Base-by-base conservation (phyloP, 257 asterid genomes). In the Nemophila menziesii region DNA sequence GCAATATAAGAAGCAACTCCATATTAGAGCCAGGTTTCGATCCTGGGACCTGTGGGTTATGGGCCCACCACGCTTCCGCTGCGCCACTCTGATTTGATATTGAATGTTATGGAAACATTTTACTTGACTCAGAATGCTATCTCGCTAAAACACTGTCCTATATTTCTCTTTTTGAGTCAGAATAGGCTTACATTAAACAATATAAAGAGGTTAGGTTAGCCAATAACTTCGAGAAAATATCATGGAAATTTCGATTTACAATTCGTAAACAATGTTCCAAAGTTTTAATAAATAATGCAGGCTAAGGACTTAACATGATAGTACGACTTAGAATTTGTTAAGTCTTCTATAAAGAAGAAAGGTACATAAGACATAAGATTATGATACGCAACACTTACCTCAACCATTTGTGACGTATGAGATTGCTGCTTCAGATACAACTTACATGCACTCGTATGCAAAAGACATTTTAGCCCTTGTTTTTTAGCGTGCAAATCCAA, bases 31-130 rank as follows among this genome's bases (percentile, higher is more conserved):
- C 79, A 89, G 95, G 97, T 83, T 83, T 89, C 93, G 86, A 83
- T 87, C 97, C 95, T 84, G 82, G 92, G 95, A 80, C 97, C 96
- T 79, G 92, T 86, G 94, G 96, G 96, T 86, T 86, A 82, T 86
- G 77, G 95, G 95, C 95, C 95, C 92, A 78, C 92, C 78, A 66
- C 74, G 74, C 78, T 66, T 71, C 78, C 78, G 74, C 78, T 71
- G 78, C 78, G 78, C 78, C 74, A 71, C 78, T 71, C 70, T 62
- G 78, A 70, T 61, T 38, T 22, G 33, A n/a, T n/a, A n/a, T n/a
- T n/a, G n/a, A n/a, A n/a, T n/a, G n/a, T n/a, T n/a, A n/a, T n/a
- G n/a, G n/a, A n/a, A n/a, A n/a, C n/a, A n/a, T n/a, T n/a, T n/a
- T n/a, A n/a, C n/a, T n/a, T n/a, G n/a, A n/a, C n/a, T n/a, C n/a